Base-by-base conservation (phyloP, 306 rosid genomes). In the Pyrus betulifolia region DNA sequence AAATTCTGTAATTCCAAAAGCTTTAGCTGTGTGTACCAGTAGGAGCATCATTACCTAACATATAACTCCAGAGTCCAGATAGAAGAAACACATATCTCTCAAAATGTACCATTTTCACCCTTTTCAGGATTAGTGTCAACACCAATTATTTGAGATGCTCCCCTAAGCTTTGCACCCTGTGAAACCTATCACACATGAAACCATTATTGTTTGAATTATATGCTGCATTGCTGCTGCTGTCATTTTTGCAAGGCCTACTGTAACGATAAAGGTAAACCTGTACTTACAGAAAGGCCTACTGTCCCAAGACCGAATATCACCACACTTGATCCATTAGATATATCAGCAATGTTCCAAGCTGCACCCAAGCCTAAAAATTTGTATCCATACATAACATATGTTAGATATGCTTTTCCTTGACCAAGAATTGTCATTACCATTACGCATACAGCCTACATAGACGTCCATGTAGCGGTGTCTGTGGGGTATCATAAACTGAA, bases 301-400 rank as follows among this genome's bases (percentile, higher is more conserved):
- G 98, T 92, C 84, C 98, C 98, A 55, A 95, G 97, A 80, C 98
- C 98, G 82, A 89, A 95, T 82, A 95, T 89, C 76, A 87, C 98
- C 79, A 95, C 98, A 27, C 91, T 88, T 68, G 97, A 92, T 77
- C 97, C 98, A 80, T 88, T 74, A 21, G 93, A 70, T 75, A 95
- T 87, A 85, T 90, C 89, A 61, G 98, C 98, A 70, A 92, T 88
- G 65, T 92, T 92, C 98, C 98, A 95, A 74, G 97, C 98, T 33
- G 97, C 99, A 15, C 97, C 99, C 64, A 95, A 77, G 76, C 99
- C 99, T 90, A 78, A 69, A 69, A 76, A 69, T 25, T 46, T 46
- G 72, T 28, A 81, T 72, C 64, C 38, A 46, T 45, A 45, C 52
- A 45, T 45, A 4, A 46, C 61, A 66, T 52, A 66, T 60, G 82